These are phyloP conservation scores for Lonicera japonica DNA, from an alignment of 129 eudicot genomes.

Conservation along the genomic window DNA sequence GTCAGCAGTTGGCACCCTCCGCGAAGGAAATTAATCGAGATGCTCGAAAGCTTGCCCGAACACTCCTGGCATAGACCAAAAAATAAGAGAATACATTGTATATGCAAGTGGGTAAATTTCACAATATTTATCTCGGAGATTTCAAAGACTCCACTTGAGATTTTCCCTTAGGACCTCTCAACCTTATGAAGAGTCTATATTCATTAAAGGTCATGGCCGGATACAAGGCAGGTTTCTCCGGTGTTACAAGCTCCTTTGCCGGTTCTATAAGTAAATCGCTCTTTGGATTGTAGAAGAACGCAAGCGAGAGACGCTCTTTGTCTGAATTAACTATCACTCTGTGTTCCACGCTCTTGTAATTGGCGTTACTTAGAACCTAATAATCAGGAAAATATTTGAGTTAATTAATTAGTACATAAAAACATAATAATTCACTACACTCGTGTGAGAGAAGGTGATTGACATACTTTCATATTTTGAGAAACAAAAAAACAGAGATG, in stretches of 20 bases:
- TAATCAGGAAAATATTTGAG: background rate
- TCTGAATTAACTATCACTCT: slow-evolving; percentile 75
- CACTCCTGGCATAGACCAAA: too few species aligned
- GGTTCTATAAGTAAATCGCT: slow-evolving; percentile 66
- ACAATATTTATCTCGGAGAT: slow-evolving; percentile 25
- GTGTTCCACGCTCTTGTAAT: slow-evolving; percentile 85
- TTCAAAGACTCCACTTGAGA: slow-evolving; percentile 63
- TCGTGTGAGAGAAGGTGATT: too few species aligned
- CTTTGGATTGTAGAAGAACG: slow-evolving; percentile 80
- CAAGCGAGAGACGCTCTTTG: slow-evolving; percentile 67
- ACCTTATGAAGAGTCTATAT: slow-evolving; percentile 68
- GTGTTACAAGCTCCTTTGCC: slow-evolving; percentile 47
- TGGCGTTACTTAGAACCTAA: slow-evolving; percentile 76
- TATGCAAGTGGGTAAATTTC: too few species aligned
- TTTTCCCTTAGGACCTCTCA: slow-evolving; percentile 83
- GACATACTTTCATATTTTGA: too few species aligned
- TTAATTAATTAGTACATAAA: too few species aligned
- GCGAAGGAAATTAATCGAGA: too few species aligned
- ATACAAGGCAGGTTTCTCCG: slow-evolving; percentile 57
- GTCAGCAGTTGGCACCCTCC: too few species aligned
- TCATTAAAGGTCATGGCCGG: slow-evolving; percentile 72
- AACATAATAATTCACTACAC: too few species aligned
- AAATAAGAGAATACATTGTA: too few species aligned
- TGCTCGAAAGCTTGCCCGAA: too few species aligned
- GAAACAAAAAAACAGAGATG: too few species aligned